phyloP scores from a whole-genome alignment of 768 basidiomycete species.

The Omphalotus guepiniiformis region DNA sequence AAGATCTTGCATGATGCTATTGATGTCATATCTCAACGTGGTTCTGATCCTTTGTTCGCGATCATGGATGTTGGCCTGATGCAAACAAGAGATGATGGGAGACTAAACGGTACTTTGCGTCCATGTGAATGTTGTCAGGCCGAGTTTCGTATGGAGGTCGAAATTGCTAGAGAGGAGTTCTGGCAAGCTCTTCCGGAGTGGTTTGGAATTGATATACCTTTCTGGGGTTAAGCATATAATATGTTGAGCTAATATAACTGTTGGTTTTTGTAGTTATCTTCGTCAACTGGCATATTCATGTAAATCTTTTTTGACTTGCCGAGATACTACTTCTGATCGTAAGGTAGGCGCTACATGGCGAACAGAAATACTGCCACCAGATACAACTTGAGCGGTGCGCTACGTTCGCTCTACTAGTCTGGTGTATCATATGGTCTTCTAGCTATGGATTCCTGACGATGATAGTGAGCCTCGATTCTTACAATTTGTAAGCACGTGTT shows the following conservation, averaged over 20 bases:
- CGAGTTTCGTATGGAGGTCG: conserved; percentile 59
- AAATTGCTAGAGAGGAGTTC: conserved; percentile 55
- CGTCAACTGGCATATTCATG: no score
- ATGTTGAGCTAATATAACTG: not conserved
- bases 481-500: no score
- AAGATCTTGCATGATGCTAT: conserved; percentile 72
- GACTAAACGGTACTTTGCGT: conserved; percentile 40
- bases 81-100: conserved; percentile 53
- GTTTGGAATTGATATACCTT: conserved; percentile 50
- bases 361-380: no score
- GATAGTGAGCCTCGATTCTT: no score
- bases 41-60: conserved; percentile 66
- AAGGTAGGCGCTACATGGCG: no score
- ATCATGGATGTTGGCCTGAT: conserved; percentile 64
- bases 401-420: no score
- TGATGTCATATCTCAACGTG: conserved; percentile 60
- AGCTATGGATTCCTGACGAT: no score
- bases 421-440: no score
- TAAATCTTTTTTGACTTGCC: no score
- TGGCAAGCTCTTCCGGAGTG: conserved; percentile 62
- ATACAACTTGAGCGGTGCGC: no score
- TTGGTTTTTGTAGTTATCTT: no score
- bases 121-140: conserved; percentile 63
- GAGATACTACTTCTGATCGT: no score
- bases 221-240: conserved; percentile 21